Evolutionary conservation across 1,284 basidiomycete genomes (phyloP).

Genomic region (Cutaneotrichosporon sp.): DNA sequence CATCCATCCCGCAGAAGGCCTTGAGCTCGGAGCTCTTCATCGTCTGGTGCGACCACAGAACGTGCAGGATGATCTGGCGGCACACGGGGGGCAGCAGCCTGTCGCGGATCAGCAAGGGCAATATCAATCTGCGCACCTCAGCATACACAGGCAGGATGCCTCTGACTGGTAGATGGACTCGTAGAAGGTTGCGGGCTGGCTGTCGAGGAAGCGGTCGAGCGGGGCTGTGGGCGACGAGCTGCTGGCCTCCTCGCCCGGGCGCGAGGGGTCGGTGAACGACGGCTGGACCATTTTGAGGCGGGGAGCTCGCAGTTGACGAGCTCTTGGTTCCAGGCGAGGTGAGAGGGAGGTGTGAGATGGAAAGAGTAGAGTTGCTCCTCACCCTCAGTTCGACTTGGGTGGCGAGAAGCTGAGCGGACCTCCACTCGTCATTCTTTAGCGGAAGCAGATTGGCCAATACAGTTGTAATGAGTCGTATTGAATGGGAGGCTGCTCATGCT

Average conservation of each 20-base stretch:
- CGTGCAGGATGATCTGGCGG: slow-evolving; percentile 85
- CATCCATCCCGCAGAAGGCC: slow-evolving; percentile 73
- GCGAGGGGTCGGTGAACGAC: slow-evolving; percentile 36
- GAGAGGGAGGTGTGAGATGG: too few species aligned
- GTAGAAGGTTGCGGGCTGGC: slow-evolving; percentile 79
- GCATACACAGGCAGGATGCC: slow-evolving; percentile 90
- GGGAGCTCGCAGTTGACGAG: background rate
- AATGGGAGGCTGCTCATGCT: too few species aligned
- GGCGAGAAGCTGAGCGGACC: too few species aligned
- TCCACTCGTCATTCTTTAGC: too few species aligned
- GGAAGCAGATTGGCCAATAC: too few species aligned
- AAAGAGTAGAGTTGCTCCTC: too few species aligned
- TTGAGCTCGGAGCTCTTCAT: slow-evolving; percentile 71
- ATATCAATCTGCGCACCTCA: slow-evolving; percentile 61
- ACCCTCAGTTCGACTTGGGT: too few species aligned
- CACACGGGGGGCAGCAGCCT: slow-evolving; percentile 84
- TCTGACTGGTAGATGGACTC: slow-evolving; percentile 84
- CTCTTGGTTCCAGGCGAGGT: background rate
- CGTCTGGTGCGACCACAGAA: slow-evolving; percentile 85
- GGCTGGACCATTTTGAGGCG: slow-evolving; percentile 39
- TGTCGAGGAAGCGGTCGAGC: slow-evolving; percentile 71
- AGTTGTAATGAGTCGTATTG: too few species aligned
- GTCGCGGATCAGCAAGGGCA: background rate
- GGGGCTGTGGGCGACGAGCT: slow-evolving; percentile 42
- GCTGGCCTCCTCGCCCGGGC: slow-evolving; percentile 11